Evolutionary conservation across 495 filamentous ascomycete species (phyloP), one percentile per base, ranked within the genome.

Genomic region (Pseudoneurospora amorphoporcata): DNA sequence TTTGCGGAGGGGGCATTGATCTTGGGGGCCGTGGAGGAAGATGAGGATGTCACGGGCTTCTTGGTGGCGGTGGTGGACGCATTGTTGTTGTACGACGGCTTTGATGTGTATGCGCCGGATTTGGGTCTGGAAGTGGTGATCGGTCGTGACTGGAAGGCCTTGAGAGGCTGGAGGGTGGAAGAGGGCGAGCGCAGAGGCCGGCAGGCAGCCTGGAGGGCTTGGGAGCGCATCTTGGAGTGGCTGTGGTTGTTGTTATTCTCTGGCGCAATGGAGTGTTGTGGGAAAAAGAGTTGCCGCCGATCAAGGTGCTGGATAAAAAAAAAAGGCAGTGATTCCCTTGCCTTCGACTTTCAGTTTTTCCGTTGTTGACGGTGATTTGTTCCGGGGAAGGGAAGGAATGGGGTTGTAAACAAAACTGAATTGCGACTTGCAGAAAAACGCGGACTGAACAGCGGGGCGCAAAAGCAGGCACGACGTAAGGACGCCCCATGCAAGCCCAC

Each of bases 211-310:
- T 76, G 79, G 69, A 78, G 73, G 71, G 75, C 75, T 42, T 47
- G 74, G 58, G 79, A 76, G 35, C 74, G 72, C 79, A 81, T 81
- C 37, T 40, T 77, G 29, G 12, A 9, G 58, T 10, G 14, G 40
- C 41, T 8, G 70, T 14, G 65, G 37, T 38, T 43, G 43, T 45
- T 39, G 69, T 23, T 23, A 23, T 23, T 23, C 14, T 39, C 43
- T 17, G 32, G 39, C 39, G 61, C 68, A 68, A 23, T 23, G 23
- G 23, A 53, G 39, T 23, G 35, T 19, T 45, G 38, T 71, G 17
- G 37, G 45, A 17, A 1, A 65, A 32, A 61, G 19, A 61, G 41
- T 74, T 47, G 43, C 42, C 42, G 43, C 42, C 42, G 16, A 43
- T 8, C 53, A 14, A 16, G 14, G 14, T 65, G 10, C 10, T 65